Conservation (phyloP, 768 basidiomycete species). For the Phylloporus scabripes region DNA sequence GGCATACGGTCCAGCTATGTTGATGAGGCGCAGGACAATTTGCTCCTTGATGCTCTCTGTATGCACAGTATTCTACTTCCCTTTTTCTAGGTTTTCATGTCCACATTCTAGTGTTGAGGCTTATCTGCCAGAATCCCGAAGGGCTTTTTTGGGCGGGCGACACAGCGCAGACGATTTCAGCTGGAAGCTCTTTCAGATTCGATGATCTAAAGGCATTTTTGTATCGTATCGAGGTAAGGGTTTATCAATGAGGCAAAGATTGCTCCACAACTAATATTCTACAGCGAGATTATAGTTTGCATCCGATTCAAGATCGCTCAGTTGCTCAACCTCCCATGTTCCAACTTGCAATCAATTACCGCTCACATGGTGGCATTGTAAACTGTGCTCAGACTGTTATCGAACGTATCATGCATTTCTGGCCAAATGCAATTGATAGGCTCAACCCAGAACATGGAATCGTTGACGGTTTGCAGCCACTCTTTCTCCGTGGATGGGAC, state of each 20-base stretch:
- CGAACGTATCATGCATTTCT: conserved; percentile 54
- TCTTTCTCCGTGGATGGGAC: conserved; percentile 39
- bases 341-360: not conserved
- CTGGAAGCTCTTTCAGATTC: conserved; percentile 68
- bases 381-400: conserved; percentile 61
- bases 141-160: conserved; percentile 82
- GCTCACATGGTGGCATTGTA: not conserved
- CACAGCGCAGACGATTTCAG: conserved; percentile 27
- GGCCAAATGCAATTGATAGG: conserved; percentile 59
- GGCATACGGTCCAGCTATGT: conserved; percentile 41
- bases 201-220: conserved; percentile 66
- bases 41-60: conserved; percentile 63
- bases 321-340: conserved; percentile 20
- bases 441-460: conserved; percentile 53
- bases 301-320: conserved; percentile 9
- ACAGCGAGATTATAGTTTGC: conserved; percentile 19
- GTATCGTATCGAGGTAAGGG: conserved; percentile 54
- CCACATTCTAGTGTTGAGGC: conserved; percentile 48
- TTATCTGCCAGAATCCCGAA: conserved; percentile 56
- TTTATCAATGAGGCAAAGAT: not conserved
- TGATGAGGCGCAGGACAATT: conserved; percentile 70
- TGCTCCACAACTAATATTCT: not conserved
- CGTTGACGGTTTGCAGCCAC: conserved; percentile 48
- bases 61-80: conserved; percentile 9
- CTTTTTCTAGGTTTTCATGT: conserved; percentile 3